These are phyloP conservation scores for Amoebophrya sp. DNA, from an alignment of 169 alveolate species.

Conservation along the genomic window DNA sequence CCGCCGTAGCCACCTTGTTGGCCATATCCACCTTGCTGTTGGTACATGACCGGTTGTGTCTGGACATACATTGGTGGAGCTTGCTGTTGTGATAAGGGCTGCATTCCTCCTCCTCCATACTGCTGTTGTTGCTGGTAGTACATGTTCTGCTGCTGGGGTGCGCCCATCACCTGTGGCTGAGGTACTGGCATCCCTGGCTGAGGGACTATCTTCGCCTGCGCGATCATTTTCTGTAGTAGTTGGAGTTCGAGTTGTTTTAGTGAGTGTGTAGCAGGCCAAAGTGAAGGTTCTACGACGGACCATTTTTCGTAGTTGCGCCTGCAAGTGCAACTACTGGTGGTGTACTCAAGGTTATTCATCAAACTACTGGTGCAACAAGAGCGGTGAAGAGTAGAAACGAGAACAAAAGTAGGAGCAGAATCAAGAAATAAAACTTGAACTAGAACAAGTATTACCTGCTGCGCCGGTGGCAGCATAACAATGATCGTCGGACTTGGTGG, in stretches of 20 bases:
- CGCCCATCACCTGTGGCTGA: neutral
- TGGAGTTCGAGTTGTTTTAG: neutral
- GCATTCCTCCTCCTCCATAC: neutral
- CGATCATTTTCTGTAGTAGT: neutral
- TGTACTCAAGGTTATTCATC: too few species aligned
- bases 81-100: too few species aligned
- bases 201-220: neutral
- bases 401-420: neutral
- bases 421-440: neutral
- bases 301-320: too few species aligned
- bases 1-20: too few species aligned
- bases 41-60: too few species aligned
- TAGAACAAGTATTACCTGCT: neutral
- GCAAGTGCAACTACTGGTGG: too few species aligned
- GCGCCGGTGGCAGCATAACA: neutral
- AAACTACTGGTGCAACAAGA: too few species aligned
- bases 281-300: too few species aligned
- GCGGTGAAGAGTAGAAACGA: neutral
- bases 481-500: neutral
- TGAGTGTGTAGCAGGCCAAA: neutral
- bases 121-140: neutral
- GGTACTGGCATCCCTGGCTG: neutral
- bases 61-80: too few species aligned
- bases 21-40: too few species aligned
- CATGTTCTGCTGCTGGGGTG: neutral